Evolutionary conservation across 2,329 filamentous ascomycete species (phyloP).

Genomic region (Cyclaneusma minus): DNA sequence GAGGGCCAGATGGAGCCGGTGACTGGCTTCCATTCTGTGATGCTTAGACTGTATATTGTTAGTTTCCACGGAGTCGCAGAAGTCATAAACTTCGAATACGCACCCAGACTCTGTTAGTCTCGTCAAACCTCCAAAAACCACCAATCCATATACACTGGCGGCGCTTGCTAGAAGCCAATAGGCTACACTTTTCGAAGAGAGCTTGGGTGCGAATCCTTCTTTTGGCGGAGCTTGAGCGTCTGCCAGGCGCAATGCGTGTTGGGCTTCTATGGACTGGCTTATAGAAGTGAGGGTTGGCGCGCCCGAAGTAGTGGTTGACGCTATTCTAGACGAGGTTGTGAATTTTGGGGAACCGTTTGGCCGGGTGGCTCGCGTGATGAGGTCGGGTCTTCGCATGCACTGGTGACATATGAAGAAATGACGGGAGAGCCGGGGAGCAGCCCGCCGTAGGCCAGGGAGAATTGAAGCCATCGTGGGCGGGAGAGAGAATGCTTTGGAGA

Average conservation of each 20-base stretch:
- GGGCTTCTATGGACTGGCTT: slow-evolving; percentile 10
- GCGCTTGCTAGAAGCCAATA: slow-evolving; percentile 91
- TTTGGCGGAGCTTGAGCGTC: slow-evolving; percentile 1
- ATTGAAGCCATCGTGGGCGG: slow-evolving; percentile 18
- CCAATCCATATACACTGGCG: slow-evolving; percentile 88
- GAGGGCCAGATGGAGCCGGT: slow-evolving; percentile 81
- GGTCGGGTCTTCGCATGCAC: slow-evolving; percentile 8
- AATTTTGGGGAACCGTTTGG: no score
- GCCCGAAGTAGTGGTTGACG: slow-evolving; percentile 3
- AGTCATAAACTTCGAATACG: slow-evolving; percentile 13
- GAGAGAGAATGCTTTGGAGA: no score
- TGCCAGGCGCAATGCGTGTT: not conserved
- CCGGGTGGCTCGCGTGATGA: slow-evolving; percentile 1
- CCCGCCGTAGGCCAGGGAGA: slow-evolving; percentile 14
- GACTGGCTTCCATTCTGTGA: slow-evolving; percentile 96
- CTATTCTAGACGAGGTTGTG: slow-evolving; percentile 17
- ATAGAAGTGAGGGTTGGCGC: slow-evolving; percentile 12
- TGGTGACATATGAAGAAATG: slow-evolving; percentile 18
- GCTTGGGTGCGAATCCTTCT: slow-evolving; percentile 24
- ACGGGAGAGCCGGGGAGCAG: slow-evolving; percentile 12
- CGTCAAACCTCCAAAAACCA: slow-evolving; percentile 87
- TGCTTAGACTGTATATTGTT: slow-evolving; percentile 54
- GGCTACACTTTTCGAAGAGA: slow-evolving; percentile 61
- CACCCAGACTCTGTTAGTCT: slow-evolving; percentile 93
- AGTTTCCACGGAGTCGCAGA: not conserved